Percentiles rank a stretch among this genome's conserved stretches.
Conservation (phyloP, 768 basidiomycete species). For the Coprinopsis strossmayeri region DNA sequence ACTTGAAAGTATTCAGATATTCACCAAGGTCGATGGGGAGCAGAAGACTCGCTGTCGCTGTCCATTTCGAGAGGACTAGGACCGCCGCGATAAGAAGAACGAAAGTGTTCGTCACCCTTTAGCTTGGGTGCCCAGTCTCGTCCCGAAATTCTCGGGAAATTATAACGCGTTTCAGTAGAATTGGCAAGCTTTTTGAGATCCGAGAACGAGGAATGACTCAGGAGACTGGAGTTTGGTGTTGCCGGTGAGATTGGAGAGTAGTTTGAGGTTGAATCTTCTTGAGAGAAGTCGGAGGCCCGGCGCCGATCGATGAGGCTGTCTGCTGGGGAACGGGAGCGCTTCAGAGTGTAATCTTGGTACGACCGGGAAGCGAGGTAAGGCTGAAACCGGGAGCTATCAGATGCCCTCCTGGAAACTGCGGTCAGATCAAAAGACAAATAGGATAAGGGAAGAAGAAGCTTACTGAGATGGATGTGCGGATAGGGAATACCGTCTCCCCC, state of each 20-base stretch:
- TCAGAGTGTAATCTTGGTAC: constrained; percentile 18
- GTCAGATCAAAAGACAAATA: constrained; percentile 6
- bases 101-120: constrained; percentile 14
- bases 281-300: constrained; percentile 28
- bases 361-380: constrained; percentile 21
- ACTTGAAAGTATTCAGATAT: too few relatives aligned
- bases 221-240: constrained; percentile 42
- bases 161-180: constrained; percentile 7
- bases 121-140: constrained; percentile 8
- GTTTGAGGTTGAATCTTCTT: constrained; percentile 41
- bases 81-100: constrained; percentile 13
- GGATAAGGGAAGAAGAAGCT: constrained; percentile 4
- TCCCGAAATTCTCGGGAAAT: constrained; percentile 8
- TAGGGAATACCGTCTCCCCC: constrained; percentile 37
- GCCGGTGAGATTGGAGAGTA: constrained; percentile 50
- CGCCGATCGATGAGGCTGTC: constrained; percentile 13
- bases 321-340: constrained; percentile 18
- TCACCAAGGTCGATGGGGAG: constrained; percentile 43
- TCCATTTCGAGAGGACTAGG: constrained; percentile 22
- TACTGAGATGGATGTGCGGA: constrained; percentile 29
- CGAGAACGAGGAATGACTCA: constrained; percentile 13
- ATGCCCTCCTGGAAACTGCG: constrained; percentile 14
- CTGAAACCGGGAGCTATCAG: constrained; percentile 24
- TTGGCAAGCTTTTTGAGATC: constrained; percentile 11
- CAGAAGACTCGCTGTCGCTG: constrained; percentile 28